Percentiles rank a stretch among this genome's conserved stretches.
These are phyloP conservation scores for Yamadazyma atlantica DNA, from an alignment of 1,139 yeast species.

Conservation along the genomic window DNA sequence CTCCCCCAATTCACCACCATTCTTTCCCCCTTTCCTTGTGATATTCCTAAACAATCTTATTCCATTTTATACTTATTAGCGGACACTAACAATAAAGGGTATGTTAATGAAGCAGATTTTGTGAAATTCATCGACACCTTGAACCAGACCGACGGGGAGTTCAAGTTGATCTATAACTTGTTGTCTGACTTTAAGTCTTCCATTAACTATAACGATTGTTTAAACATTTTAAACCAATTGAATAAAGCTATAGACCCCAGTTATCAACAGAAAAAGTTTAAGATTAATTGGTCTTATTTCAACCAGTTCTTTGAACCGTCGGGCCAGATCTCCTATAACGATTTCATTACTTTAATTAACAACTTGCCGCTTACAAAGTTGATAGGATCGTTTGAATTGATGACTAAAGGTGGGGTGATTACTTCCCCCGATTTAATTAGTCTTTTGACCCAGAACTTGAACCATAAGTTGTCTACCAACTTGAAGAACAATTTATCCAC, in stretches of 20 bases:
- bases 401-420: conserved; percentile 37
- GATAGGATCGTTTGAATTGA: conserved; percentile 44
- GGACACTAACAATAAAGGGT: conserved; percentile 64
- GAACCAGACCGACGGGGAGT: conserved; percentile 57
- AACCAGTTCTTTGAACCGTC: conserved; percentile 42
- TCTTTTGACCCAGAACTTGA: conserved; percentile 38
- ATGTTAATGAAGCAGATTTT: conserved; percentile 60
- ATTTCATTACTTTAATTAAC: conserved; percentile 43
- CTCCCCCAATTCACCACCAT: conserved; percentile 41
- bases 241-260: conserved; percentile 43
- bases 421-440: conserved; percentile 32
- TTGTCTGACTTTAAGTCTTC: conserved; percentile 21
- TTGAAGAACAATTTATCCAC: conserved; percentile 36
- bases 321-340: conserved; percentile 39
- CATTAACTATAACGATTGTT: conserved; percentile 40
- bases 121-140: conserved; percentile 54
- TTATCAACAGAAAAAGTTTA: conserved; percentile 43
- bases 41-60: conserved; percentile 40
- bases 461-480: conserved; percentile 41
- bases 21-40: conserved; percentile 44
- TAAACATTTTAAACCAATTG: conserved; percentile 35
- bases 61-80: conserved; percentile 62
- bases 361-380: conserved; percentile 48
- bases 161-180: conserved; percentile 49
- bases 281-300: conserved; percentile 48